A percentile compares a stretch with the other conserved stretches of the same genome.
phyloP scores from a whole-genome alignment of 345 rosid species.

The Pistacia vera region DNA sequence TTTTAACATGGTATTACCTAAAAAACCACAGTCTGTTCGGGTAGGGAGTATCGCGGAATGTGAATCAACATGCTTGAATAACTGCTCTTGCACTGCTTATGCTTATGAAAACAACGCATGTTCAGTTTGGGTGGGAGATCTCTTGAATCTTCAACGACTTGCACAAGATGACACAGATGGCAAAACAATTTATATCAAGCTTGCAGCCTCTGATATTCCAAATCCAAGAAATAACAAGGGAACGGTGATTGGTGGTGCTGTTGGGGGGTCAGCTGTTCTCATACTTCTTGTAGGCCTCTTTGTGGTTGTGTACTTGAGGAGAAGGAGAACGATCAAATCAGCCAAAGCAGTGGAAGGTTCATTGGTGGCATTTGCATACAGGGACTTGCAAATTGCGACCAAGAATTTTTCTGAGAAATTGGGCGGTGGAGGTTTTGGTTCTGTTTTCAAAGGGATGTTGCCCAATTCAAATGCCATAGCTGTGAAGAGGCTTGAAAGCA shows the following conservation, averaged over 20 bases:
- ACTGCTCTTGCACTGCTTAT: conserved; percentile 76
- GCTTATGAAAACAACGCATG: conserved; percentile 46
- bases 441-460: conserved; percentile 77
- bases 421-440: conserved; percentile 92
- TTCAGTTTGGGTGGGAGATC: conserved; percentile 52
- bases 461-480: conserved; percentile 69
- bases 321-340: conserved; percentile 22
- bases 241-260: conserved; percentile 39
- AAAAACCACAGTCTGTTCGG: conserved; percentile 9
- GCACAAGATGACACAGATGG: conserved; percentile 37
- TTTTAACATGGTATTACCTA: conserved; percentile 28
- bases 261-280: conserved; percentile 41
- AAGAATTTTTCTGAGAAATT: conserved; percentile 76
- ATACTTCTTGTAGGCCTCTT: conserved; percentile 33
- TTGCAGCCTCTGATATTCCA: conserved; percentile 70
- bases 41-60: conserved; percentile 39
- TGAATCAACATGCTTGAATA: conserved; percentile 41
- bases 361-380: conserved; percentile 61
- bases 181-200: conserved; percentile 44
- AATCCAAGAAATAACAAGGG: conserved; percentile 34
- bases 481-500: conserved; percentile 78
- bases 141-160: conserved; percentile 45
- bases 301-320: conserved; percentile 35
- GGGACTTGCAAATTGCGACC: conserved; percentile 65
- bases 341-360: conserved; percentile 59